phyloP scores from a whole-genome alignment of 2,329 filamentous ascomycete genomes.

The Colletotrichum sp. region DNA sequence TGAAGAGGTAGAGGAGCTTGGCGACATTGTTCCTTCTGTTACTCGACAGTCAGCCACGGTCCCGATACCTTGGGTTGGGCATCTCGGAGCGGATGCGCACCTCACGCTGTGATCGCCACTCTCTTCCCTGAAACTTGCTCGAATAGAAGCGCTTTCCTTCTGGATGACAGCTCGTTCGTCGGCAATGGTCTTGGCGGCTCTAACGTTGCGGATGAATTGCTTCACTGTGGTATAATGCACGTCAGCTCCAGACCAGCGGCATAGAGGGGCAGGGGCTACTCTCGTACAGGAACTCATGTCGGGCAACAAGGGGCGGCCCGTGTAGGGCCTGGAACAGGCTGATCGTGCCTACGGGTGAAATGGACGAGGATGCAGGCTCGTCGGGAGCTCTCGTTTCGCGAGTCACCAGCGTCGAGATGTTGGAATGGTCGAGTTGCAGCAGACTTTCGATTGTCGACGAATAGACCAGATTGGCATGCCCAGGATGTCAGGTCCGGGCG shows the following conservation, averaged over 20 bases:
- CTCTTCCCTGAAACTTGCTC: slow-evolving; percentile 97
- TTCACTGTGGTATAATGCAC: slow-evolving; percentile 70
- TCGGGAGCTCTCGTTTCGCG: slow-evolving; percentile 7
- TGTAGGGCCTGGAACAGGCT: slow-evolving; percentile 16
- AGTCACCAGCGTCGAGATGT: neutral
- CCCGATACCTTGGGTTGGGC: neutral
- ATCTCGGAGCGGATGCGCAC: slow-evolving; percentile 55
- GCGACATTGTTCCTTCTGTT: slow-evolving; percentile 95
- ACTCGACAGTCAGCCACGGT: slow-evolving; percentile 18
- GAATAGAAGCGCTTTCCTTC: slow-evolving; percentile 97
- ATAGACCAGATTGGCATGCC: slow-evolving; percentile 18
- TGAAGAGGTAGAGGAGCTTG: slow-evolving; percentile 97
- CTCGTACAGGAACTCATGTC: slow-evolving; percentile 46
- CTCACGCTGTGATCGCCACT: slow-evolving; percentile 89
- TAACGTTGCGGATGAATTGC: slow-evolving; percentile 99
- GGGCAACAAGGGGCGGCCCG: slow-evolving; percentile 17
- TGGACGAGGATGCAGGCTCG: neutral
- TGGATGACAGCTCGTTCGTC: slow-evolving; percentile 98
- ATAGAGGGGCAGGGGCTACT: neutral
- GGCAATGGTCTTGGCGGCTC: slow-evolving; percentile 97
- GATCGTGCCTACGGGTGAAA: neutral
- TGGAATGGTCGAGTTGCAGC: neutral
- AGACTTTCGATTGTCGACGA: neutral
- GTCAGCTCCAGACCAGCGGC: slow-evolving; percentile 1
- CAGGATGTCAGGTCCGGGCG: slow-evolving; percentile 11